phyloP scores from a whole-genome alignment of 2,329 filamentous ascomycete genomes.

The Ambrosiella beaveri region DNA sequence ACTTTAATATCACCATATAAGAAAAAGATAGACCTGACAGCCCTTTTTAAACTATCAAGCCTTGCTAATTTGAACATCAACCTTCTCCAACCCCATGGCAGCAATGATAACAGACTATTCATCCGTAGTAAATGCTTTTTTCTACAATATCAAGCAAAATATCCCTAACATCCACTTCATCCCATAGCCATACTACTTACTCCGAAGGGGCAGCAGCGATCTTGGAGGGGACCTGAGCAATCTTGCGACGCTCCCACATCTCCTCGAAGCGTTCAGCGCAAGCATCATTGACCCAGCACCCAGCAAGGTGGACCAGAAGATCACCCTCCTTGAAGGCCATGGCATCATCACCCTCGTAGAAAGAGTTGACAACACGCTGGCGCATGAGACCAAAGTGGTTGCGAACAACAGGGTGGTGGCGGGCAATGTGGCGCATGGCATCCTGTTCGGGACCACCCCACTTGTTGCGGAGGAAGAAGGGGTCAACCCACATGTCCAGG shows the following conservation, averaged over 20 bases:
- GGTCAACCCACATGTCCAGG: constrained; percentile 13
- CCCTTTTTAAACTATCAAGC: not conserved
- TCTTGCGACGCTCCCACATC: constrained; percentile 12
- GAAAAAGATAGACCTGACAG: not conserved
- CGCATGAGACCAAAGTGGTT: constrained; percentile 12
- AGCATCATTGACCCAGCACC: constrained; percentile 11
- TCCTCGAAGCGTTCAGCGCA: constrained; percentile 10
- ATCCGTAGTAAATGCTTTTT: not conserved
- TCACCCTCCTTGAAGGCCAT: constrained; percentile 11
- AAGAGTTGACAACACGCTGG: constrained; percentile 11
- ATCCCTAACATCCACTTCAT: not conserved
- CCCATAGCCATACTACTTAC: not conserved
- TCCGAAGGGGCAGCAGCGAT: not conserved
- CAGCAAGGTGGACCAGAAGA: constrained; percentile 11
- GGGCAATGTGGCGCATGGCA: constrained; percentile 10
- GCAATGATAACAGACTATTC: no score
- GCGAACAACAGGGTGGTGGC: constrained; percentile 12
- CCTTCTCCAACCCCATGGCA: no score
- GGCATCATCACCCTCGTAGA: constrained; percentile 10
- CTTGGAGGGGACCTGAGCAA: constrained; percentile 1
- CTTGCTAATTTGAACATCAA: no score
- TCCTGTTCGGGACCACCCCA: constrained; percentile 12
- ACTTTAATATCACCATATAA: not conserved
- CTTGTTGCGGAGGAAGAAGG: constrained; percentile 12
- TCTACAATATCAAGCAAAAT: not conserved